Percentiles rank a stretch among this genome's conserved stretches.
Evolutionary conservation across 352 stramenopile genomes (phyloP).

Genomic region (Phytopythium mirpurense): DNA sequence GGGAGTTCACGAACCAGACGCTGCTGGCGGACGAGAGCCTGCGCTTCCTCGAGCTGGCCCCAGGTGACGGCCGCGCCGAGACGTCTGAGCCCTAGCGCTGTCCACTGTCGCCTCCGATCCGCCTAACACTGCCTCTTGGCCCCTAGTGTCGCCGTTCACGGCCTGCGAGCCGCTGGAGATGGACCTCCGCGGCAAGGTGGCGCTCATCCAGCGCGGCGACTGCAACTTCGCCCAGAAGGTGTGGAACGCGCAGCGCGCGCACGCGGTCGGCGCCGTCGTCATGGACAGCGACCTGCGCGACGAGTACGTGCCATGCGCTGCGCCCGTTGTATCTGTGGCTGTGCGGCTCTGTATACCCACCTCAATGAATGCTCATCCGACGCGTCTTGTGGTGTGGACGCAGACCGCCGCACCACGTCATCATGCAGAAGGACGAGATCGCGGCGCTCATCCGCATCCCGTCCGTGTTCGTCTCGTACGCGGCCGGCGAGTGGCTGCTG

Average conservation of each 20-base stretch:
- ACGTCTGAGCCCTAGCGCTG: no score
- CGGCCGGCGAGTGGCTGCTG: slow-evolving; percentile 53
- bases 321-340: background rate
- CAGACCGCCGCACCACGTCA: slow-evolving; percentile 72
- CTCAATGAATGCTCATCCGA: no score
- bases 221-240: slow-evolving; percentile 58
- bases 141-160: slow-evolving; percentile 45
- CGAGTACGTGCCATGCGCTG: slow-evolving; percentile 31
- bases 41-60: slow-evolving; percentile 31
- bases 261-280: slow-evolving; percentile 62
- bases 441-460: slow-evolving; percentile 56
- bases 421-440: slow-evolving; percentile 84
- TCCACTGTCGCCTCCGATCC: no score
- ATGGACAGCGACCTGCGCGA: slow-evolving; percentile 60
- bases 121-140: no score
- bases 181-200: slow-evolving; percentile 59
- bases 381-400: background rate
- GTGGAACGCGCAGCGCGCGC: slow-evolving; percentile 52
- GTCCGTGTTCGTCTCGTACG: slow-evolving; percentile 68
- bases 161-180: slow-evolving; percentile 47
- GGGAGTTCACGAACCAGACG: slow-evolving; percentile 68
- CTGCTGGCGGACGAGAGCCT: slow-evolving; percentile 30
- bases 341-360: no score
- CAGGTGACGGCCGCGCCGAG: slow-evolving; percentile 22
- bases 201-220: slow-evolving; percentile 71